Conservation (phyloP, 2,329 filamentous ascomycete species). For the Gyromitra esculenta region DNA sequence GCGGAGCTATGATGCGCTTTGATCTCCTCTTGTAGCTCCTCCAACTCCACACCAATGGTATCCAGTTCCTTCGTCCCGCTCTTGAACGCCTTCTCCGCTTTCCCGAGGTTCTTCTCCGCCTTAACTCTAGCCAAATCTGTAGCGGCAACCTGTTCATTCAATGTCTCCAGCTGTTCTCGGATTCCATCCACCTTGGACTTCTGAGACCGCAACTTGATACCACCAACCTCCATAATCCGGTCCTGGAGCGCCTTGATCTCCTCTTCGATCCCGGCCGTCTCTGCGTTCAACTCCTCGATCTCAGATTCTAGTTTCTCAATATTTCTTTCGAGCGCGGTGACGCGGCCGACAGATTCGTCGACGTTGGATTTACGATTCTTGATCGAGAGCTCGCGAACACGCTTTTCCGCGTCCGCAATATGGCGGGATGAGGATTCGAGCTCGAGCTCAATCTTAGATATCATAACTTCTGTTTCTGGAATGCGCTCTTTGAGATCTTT, state of each 20-base stretch:
- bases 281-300: constrained; percentile 78
- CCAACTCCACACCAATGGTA: constrained; percentile 75
- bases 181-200: constrained; percentile 89
- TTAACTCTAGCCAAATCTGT: constrained; percentile 90
- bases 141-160: constrained; percentile 82
- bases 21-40: constrained; percentile 80
- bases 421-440: constrained; percentile 87
- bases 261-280: constrained; percentile 88
- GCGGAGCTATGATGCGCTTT: constrained; percentile 79
- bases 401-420: constrained; percentile 81
- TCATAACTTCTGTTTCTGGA: constrained; percentile 84
- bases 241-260: constrained; percentile 93
- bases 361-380: constrained; percentile 78
- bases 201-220: constrained; percentile 88
- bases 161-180: constrained; percentile 82
- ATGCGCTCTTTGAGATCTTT: constrained; percentile 79
- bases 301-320: constrained; percentile 79
- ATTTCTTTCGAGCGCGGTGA: constrained; percentile 77
- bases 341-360: constrained; percentile 73
- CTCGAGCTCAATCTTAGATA: constrained; percentile 90
- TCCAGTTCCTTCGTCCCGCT: constrained; percentile 84
- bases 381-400: constrained; percentile 82
- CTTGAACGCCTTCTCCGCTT: constrained; percentile 82
- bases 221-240: constrained; percentile 98
- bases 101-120: constrained; percentile 88